Base-by-base conservation (phyloP, 2,329 filamentous ascomycete genomes). In the Fusarium falciforme region DNA sequence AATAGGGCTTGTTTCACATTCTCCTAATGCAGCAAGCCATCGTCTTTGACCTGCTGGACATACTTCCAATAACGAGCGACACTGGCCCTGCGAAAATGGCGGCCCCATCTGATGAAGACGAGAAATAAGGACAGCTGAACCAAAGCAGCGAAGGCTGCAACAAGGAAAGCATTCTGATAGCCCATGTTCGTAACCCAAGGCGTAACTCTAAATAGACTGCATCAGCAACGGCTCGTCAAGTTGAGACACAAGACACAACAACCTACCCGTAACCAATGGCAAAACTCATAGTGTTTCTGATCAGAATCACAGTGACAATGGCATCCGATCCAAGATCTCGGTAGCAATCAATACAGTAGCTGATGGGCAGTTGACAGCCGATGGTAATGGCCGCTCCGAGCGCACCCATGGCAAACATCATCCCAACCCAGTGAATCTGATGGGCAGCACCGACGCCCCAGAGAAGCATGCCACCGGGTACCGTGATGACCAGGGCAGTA, bases 401-500 rank as follows among this genome's bases (percentile, higher is more conserved):
- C 0, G 73, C 70, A 8, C 78, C 79, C 81, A 84, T 84, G 33
- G 82, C 83, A 36, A 84, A 78, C 7, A 84, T 70, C 14, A 84
- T 78, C 3, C 81, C 83, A 57, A 84, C 82, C 82, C 82, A 84
- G 65, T 85, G 83, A 5, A 84, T 75, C 5, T 79, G 42, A 59
- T 82, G 79, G 2, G 79, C 79, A 2, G 83, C 79, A 5, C 79
- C 79, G 14, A 80, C 78, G 4, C 79, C 79, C 78, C 78, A 80
- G 12, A 80, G 72, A 25, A 80, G 70, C 10, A 79, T 71, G 1
- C 70, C 68, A 5, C 61, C 72, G 2, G 79, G 78, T 10, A 76
- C 64, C 8, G 77, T 55, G 38, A 80, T 47, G 0, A 75, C 55
- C 20, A 78, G 76, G 22, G 78, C 66, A 31, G 76, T 47, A 63